Evolutionary conservation across 73 alveolate genomes (phyloP).

Genomic region (Loxodes magnus): DNA sequence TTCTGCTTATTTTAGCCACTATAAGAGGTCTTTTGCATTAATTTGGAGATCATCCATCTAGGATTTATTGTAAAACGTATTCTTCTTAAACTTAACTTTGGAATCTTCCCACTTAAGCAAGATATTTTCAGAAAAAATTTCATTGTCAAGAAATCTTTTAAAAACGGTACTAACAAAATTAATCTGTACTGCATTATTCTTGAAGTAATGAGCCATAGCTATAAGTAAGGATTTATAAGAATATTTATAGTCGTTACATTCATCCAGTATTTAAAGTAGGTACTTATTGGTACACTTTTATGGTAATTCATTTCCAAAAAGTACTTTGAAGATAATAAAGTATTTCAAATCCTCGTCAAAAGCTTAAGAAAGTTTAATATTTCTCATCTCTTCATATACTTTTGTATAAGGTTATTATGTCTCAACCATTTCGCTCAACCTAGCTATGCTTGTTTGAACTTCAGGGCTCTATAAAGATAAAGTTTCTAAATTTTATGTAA

Average conservation of each 20-base stretch:
- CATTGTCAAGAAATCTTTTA: conserved; percentile 31
- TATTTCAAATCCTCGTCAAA: conserved; percentile 18
- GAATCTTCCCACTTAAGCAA: conserved; percentile 22
- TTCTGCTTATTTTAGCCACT: conserved; percentile 45
- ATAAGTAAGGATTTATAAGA: conserved; percentile 24
- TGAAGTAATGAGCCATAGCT: conserved; percentile 19
- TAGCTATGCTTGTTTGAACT: conserved; percentile 17
- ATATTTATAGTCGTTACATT: conserved; percentile 15
- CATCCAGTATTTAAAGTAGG: conserved; percentile 4
- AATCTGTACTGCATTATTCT: conserved; percentile 10
- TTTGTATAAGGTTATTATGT: conserved; percentile 12
- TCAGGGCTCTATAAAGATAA: background rate
- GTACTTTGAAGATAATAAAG: conserved; percentile 29
- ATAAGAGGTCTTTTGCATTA: conserved; percentile 19
- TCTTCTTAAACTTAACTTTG: conserved; percentile 26
- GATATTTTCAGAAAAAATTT: conserved; percentile 29
- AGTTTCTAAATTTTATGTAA: background rate
- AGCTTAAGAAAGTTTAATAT: conserved; percentile 19
- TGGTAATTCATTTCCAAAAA: conserved; percentile 21
- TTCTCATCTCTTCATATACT: conserved; percentile 9
- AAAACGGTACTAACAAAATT: conserved; percentile 24
- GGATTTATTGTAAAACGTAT: conserved; percentile 20
- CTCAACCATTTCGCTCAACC: conserved; percentile 8
- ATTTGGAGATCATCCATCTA: conserved; percentile 21
- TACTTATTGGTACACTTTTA: conserved; percentile 15